Evolutionary conservation across 2,329 filamentous ascomycete genomes (phyloP).

Genomic region (Huntiella savannae): DNA sequence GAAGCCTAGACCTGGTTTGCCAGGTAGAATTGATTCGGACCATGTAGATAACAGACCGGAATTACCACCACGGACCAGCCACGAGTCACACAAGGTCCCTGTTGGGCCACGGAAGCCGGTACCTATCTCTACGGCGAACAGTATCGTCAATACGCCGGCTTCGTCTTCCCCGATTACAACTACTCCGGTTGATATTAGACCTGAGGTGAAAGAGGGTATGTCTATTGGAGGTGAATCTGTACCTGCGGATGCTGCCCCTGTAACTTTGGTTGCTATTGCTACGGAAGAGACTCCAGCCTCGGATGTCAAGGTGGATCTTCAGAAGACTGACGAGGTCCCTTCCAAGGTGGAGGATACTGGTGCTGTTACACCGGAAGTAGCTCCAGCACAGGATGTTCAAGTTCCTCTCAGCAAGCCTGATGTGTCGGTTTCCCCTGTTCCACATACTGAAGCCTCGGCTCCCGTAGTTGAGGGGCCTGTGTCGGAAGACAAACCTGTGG

Average conservation of each 20-base stretch:
- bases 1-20: not conserved
- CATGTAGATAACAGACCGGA: slow-evolving; percentile 2
- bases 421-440: not conserved
- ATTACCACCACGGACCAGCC: slow-evolving; percentile 4
- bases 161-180: slow-evolving; percentile 2
- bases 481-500: not conserved
- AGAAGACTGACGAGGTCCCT: not conserved
- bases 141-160: not conserved
- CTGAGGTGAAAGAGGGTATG: not conserved
- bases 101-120: slow-evolving; percentile 4
- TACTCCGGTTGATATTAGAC: not conserved
- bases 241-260: not conserved
- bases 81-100: slow-evolving; percentile 7
- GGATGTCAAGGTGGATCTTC: not conserved
- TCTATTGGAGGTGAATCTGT: not conserved
- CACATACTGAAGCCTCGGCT: too few relatives aligned
- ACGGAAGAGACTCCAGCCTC: not conserved
- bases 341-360: not conserved
- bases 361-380: not conserved
- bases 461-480: not conserved
- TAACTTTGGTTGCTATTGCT: not conserved
- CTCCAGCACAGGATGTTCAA: not conserved
- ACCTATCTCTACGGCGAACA: not conserved
- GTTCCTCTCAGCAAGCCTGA: not conserved
- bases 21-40: not conserved